A percentile compares a stretch with the other conserved stretches of the same genome.
Conservation (phyloP, 2,329 filamentous ascomycete species). For the Orbilia ellipsospora region DNA sequence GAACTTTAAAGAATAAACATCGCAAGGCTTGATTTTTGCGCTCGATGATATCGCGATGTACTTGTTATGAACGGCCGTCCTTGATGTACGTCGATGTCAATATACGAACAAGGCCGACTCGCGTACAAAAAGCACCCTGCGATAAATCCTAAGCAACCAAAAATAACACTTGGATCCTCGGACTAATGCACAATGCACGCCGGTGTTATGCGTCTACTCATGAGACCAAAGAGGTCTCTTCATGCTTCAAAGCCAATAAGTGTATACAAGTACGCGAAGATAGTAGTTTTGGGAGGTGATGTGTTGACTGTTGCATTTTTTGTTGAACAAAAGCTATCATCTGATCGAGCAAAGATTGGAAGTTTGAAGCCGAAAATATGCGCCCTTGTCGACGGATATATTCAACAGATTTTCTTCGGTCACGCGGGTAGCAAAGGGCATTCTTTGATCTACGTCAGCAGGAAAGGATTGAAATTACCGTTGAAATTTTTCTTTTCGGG, state of each 20-base stretch:
- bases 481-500: background rate
- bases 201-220: constrained; percentile 4
- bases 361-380: constrained; percentile 43
- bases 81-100: too few species aligned
- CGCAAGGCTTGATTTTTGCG: background rate
- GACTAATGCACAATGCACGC: background rate
- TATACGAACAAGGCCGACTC: too few species aligned
- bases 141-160: background rate
- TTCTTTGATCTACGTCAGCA: constrained; percentile 37
- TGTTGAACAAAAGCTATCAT: constrained; percentile 15
- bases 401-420: constrained; percentile 22
- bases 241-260: background rate
- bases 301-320: constrained; percentile 50
- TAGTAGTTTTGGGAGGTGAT: background rate
- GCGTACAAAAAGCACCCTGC: too few species aligned
- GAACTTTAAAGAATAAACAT: too few species aligned
- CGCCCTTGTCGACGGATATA: constrained; percentile 13
- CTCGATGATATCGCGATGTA: constrained; percentile 14
- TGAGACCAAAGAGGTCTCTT: background rate
- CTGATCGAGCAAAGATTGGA: constrained; percentile 31
- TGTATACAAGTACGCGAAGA: background rate
- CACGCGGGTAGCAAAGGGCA: constrained; percentile 19
- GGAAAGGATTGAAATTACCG: constrained; percentile 14
- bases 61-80: too few species aligned
- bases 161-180: constrained; percentile 16